Conservation (phyloP, 345 rosid species). For the Linum tenue region DNA sequence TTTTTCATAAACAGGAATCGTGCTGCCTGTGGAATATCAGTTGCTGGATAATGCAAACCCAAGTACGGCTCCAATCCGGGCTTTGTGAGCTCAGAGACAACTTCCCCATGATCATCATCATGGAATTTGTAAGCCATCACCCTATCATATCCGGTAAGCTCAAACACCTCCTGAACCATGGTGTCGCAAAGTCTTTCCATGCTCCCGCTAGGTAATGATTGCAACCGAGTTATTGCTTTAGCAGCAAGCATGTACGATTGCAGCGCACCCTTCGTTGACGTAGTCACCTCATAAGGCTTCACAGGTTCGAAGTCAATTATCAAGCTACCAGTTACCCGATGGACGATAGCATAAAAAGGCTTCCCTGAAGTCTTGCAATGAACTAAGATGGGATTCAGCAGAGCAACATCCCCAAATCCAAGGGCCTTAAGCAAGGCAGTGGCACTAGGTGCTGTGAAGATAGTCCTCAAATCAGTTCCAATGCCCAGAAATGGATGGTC, state of each 20-base stretch:
- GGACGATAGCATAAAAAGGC: constrained; percentile 88
- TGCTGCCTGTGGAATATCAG: constrained; percentile 93
- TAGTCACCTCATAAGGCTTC: constrained; percentile 89
- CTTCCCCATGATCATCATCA: constrained; percentile 97
- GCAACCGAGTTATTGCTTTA: constrained; percentile 80
- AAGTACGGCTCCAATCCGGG: constrained; percentile 86
- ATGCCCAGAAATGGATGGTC: constrained; percentile 67
- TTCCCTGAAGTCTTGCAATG: constrained; percentile 93
- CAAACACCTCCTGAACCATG: constrained; percentile 91
- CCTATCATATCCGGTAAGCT: constrained; percentile 94
- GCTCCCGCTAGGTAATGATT: constrained; percentile 83
- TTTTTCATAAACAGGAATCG: constrained; percentile 94
- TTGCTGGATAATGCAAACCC: constrained; percentile 98
- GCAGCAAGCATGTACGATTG: constrained; percentile 98
- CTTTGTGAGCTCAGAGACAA: constrained; percentile 74
- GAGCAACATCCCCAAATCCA: constrained; percentile 79
- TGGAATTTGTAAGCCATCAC: constrained; percentile 94
- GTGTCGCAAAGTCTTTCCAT: constrained; percentile 82
- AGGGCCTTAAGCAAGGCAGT: constrained; percentile 79
- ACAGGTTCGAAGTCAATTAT: constrained; percentile 91
- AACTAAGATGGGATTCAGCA: constrained; percentile 84
- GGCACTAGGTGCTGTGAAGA: constrained; percentile 84
- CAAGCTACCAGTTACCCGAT: constrained; percentile 82
- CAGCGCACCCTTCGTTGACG: constrained; percentile 96
- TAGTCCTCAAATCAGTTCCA: constrained; percentile 63